Percentiles rank a stretch among this genome's conserved stretches.
phyloP scores from a whole-genome alignment of 2,329 filamentous ascomycete species.

The Macroventuria anomochaeta region DNA sequence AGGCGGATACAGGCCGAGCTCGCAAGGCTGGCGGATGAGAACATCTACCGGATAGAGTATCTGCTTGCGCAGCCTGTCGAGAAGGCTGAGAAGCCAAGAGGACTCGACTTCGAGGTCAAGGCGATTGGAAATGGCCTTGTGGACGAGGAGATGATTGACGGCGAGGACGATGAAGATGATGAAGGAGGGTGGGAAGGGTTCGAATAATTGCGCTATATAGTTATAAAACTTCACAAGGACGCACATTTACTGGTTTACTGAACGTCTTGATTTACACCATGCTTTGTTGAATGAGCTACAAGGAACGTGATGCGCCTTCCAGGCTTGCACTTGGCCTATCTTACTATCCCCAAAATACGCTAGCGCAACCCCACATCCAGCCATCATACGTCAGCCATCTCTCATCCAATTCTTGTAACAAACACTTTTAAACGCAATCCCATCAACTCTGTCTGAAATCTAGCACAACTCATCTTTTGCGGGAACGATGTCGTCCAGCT shows the following conservation, averaged over 20 bases:
- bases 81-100: constrained; percentile 31
- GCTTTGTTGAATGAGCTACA: not conserved
- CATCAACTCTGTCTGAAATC: too few relatives aligned
- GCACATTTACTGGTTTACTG: not conserved
- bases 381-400: constrained; percentile 12
- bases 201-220: constrained; percentile 39
- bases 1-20: constrained; percentile 82
- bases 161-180: constrained; percentile 33
- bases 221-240: constrained; percentile 1
- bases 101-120: constrained; percentile 43
- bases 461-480: too few relatives aligned
- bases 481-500: constrained; percentile 17
- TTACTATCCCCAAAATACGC: constrained; percentile 3
- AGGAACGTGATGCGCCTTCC: not conserved
- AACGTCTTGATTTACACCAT: not conserved
- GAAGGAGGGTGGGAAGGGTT: constrained; percentile 64
- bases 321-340: not conserved
- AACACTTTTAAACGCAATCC: constrained; percentile 1
- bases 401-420: not conserved
- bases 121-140: constrained; percentile 43
- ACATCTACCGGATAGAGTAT: constrained; percentile 88
- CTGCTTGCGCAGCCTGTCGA: constrained; percentile 64
- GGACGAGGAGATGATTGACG: constrained; percentile 45
- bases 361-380: constrained; percentile 21
- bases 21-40: constrained; percentile 82